Evolutionary conservation across 1,139 yeast species (phyloP).

Genomic region (Suhomyces bokatorum): DNA sequence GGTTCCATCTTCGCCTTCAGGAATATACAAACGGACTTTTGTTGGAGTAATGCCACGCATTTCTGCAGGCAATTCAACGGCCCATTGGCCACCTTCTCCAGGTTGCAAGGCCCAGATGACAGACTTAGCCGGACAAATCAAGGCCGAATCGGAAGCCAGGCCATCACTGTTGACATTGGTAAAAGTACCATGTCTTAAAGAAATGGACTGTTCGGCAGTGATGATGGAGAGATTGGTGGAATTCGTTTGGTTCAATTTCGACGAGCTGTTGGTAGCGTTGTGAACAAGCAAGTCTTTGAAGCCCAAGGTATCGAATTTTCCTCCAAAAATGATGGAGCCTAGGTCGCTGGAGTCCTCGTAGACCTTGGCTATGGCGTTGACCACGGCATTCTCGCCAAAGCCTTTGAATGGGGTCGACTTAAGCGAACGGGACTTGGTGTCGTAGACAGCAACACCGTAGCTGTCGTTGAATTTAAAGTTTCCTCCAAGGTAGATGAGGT

Average conservation of each 20-base stretch:
- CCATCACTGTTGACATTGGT: slow-evolving; percentile 51
- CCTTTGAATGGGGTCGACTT: slow-evolving; percentile 71
- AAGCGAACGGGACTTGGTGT: slow-evolving; percentile 46
- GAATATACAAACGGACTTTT: slow-evolving; percentile 70
- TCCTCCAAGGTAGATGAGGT: slow-evolving; percentile 79
- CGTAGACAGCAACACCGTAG: slow-evolving; percentile 67
- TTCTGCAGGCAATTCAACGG: slow-evolving; percentile 58
- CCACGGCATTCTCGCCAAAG: slow-evolving; percentile 58
- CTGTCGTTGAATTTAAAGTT: slow-evolving; percentile 57
- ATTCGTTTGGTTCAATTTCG: slow-evolving; percentile 22
- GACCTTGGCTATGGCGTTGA: slow-evolving; percentile 65
- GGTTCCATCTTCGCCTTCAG: slow-evolving; percentile 54
- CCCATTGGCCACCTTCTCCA: slow-evolving; percentile 65
- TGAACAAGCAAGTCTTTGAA: slow-evolving; percentile 45
- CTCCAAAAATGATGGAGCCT: slow-evolving; percentile 74
- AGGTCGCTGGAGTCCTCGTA: slow-evolving; percentile 31
- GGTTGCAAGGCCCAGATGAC: slow-evolving; percentile 61
- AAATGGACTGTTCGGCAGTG: slow-evolving; percentile 65
- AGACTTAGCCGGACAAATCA: slow-evolving; percentile 59
- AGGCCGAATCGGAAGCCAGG: slow-evolving; percentile 32
- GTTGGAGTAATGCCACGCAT: slow-evolving; percentile 62
- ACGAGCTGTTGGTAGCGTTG: slow-evolving; percentile 28
- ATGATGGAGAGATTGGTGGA: slow-evolving; percentile 38
- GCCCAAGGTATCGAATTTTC: slow-evolving; percentile 67
- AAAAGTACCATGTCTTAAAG: slow-evolving; percentile 63